Evolutionary conservation across 108 stramenopile genomes (phyloP), one percentile per base, ranked within the genome.

Genomic region (Nitzschia sp.): DNA sequence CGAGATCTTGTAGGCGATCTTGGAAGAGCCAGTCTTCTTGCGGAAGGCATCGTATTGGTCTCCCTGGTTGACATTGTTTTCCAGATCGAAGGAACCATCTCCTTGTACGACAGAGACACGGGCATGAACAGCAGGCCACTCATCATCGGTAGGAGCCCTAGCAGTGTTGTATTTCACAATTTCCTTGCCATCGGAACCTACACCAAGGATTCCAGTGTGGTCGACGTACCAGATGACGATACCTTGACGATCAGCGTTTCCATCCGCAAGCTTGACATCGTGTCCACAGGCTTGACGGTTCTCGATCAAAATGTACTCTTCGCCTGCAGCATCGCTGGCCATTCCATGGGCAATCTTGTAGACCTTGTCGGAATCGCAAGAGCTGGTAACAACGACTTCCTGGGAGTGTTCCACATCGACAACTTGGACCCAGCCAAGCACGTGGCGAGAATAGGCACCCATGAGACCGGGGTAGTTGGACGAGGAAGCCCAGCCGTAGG

Each of bases 301-400:
- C 65, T 89, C 88, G 10, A 89, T 78, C 41, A 89, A 69, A 10
- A 86, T 62, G 64, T 86, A 89, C 69, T 89, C 88, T 37, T 75
- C 82, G 15, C 62, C 61, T 0, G 69, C 59, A 12, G 34, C n/a
- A 26, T 65, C 64, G 50, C 51, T 53, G 17, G 51, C 64, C 70
- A 70, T 75, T 0, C 82, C 77, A 22, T 67, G 62, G n/a, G 69
- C 19, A 41, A 89, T 83, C n/a, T 65, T 57, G 48, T 81, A 86
- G 34, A 86, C 74, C 24, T 57, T 65, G 55, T 69, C 42, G 51
- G 66, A 68, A 22, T 44, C 65, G 38, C 55, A 34, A 38, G 78
- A 71, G n/a, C 72, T 53, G 6, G 57, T 67, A 12, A 86, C 40
- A 12, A 37, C 41, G 40, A 81, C 79, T 14, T 58, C 61, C 6